Evolutionary conservation across 768 basidiomycete species (phyloP), one percentile per base, ranked within the genome.

Genomic region (Russula emetica): DNA sequence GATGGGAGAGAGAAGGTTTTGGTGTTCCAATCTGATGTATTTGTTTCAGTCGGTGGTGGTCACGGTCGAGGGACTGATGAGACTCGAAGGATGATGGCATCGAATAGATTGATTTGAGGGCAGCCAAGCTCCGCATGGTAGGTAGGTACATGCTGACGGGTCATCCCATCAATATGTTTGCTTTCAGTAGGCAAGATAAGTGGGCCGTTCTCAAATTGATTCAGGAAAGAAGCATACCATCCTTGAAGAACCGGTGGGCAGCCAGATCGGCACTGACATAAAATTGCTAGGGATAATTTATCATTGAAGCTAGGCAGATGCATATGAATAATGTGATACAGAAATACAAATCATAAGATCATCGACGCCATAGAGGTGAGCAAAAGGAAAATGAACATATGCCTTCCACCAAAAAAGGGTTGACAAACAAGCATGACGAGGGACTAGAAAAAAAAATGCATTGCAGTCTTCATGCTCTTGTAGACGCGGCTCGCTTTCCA

Each of bases 401-500:
- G 22, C 13, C 11, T 45, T 62, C 13, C 18, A n/a, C 16, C 34
- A 32, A 30, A 59, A 59, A 59, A 1, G 52, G 49, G 8, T 28
- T 34, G n/a, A 52, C 8, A 16, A 16, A 49, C 44, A n/a, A 26
- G 32, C 45, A 32, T 32, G 28, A 44, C 11, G 6, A n/a, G 4
- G 14, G 14, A 22, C 13, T 6, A 50, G 22, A 22, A 42, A 3
- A 26, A 26, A 55, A 55, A 42, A 20, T 32, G 32, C 34, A 34
- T 42, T 6, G 10, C 11, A 40, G n/a, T 42, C 40, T n/a, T 65
- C 64, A 65, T 45, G 49, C n/a, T 42, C 36, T 53, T 3, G 62
- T 36, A 40, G 61, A 64, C 13, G 45, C 51, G 3, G 36, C 66
- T n/a, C 66, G 64, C 38, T 60, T 61, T 40, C 36, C 45, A 2